Percentiles rank a stretch among this genome's conserved stretches.
Conservation (phyloP, 1,284 basidiomycete genomes). For the Apiotrichum siamense region DNA sequence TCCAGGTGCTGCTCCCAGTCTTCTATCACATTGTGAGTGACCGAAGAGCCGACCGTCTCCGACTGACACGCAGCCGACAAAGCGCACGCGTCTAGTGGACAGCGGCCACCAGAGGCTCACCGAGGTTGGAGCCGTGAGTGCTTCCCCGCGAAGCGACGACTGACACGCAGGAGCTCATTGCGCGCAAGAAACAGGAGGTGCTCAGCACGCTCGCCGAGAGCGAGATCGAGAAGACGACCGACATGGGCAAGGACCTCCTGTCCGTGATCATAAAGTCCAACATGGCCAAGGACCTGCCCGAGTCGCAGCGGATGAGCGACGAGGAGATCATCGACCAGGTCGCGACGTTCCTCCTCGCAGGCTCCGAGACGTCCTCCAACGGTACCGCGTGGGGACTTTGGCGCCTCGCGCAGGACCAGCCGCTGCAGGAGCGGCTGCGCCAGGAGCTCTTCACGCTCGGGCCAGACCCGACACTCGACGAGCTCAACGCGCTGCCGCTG, state of each 20-base stretch:
- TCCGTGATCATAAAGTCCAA: slow-evolving; percentile 55
- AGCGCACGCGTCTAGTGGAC: slow-evolving; percentile 2
- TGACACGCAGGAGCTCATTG: slow-evolving; percentile 50
- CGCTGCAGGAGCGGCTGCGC: slow-evolving; percentile 56
- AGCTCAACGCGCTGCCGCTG: slow-evolving; percentile 51
- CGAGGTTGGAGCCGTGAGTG: slow-evolving; percentile 1
- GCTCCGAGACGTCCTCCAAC: slow-evolving; percentile 70
- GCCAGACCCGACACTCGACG: slow-evolving; percentile 26
- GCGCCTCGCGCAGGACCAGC: slow-evolving; percentile 56
- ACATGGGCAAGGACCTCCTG: slow-evolving; percentile 48
- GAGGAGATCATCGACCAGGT: slow-evolving; percentile 69
- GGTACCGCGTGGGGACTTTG: slow-evolving; percentile 68
- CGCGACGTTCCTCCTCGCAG: slow-evolving; percentile 59
- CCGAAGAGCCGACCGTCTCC: slow-evolving; percentile 2
- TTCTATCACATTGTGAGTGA: slow-evolving; percentile 46
- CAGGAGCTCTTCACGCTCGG: slow-evolving; percentile 52
- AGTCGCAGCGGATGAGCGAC: slow-evolving; percentile 57
- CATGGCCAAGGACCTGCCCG: slow-evolving; percentile 53
- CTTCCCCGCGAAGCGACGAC: not conserved
- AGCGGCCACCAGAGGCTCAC: not conserved
- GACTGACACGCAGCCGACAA: not conserved
- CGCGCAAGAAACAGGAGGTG: slow-evolving; percentile 48
- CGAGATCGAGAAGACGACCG: slow-evolving; percentile 39
- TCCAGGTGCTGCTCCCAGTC: slow-evolving; percentile 54
- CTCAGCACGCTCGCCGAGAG: slow-evolving; percentile 14